Base-by-base conservation (phyloP, 169 alveolate species). In the Plasmodium inui region DNA sequence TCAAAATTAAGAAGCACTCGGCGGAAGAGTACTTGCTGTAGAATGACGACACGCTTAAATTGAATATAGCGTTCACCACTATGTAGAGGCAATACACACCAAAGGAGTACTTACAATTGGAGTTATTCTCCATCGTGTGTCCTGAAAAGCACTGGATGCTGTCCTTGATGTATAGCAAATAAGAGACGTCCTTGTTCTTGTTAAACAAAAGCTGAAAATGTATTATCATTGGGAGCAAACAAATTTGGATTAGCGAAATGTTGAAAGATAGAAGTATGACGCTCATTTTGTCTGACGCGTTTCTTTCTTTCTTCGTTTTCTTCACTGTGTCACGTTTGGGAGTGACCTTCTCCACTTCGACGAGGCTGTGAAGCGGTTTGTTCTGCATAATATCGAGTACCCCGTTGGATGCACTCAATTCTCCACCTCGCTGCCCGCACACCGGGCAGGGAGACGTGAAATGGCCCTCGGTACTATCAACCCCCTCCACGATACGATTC, bases 1-100 rank as follows among this genome's bases (percentile, higher is more conserved):
- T 89, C 82, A 89, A 89, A 57, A 89, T 89, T 61, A 89, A 8
- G 37, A 89, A 89, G 22, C 94, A 89, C 19, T 89, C 94, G 6
- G 94, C 94, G 57, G 94, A 89, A 1, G 94, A 89, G 41, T 89
- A 89, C 12, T 78, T 89, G 10, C 89, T 89, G 34, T 79, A 89
- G 61, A 89, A 89, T 3, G 88, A 78, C 0, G 94, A 78, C 32
- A 89, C 94, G 34, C 94, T 89, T 73, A 89, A 57, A 57, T 89
- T 89, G 22, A 89, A 89, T 41, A 89, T 57, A 26, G 82, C 82
- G 70, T 89, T 89, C 34, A 89, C 83, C 30, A 89, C 70, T 41
- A 89, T 89, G 53, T 89, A 89, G 2, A 89, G 37, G 26, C 28
- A 1, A 30, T 89, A 89, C 26, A 89, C 83, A 26, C 30, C 28